Evolutionary conservation across 2,329 filamentous ascomycete genomes (phyloP).

Genomic region (Fusarium dlaminii): DNA sequence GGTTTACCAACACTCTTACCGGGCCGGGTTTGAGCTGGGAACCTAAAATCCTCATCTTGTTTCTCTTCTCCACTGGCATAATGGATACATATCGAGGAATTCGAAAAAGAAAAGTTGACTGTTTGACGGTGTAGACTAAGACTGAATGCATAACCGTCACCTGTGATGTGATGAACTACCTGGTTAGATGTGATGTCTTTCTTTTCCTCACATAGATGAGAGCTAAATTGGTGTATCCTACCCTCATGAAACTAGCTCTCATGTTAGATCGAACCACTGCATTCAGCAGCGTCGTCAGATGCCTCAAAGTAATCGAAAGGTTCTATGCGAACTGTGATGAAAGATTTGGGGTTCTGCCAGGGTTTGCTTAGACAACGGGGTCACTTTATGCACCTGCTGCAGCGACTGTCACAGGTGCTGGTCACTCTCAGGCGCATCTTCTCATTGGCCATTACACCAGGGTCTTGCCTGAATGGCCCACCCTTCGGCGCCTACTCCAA

Average conservation of each 20-base stretch:
- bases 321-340: constrained; percentile 31
- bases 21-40: constrained; percentile 35
- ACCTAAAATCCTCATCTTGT: constrained; percentile 10
- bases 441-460: constrained; percentile 19
- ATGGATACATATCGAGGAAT: not conserved
- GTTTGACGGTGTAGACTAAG: not conserved
- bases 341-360: constrained; percentile 12
- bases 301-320: constrained; percentile 39
- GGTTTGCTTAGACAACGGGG: constrained; percentile 23
- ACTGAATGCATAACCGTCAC: constrained; percentile 6
- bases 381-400: constrained; percentile 34
- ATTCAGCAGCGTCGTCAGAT: constrained; percentile 41
- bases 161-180: constrained; percentile 33
- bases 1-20: constrained; percentile 28
- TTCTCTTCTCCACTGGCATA: constrained; percentile 4
- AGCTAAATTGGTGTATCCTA: not conserved
- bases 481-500: constrained; percentile 28
- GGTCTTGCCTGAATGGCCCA: constrained; percentile 14
- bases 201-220: not conserved
- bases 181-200: constrained; percentile 24
- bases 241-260: constrained; percentile 23
- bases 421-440: constrained; percentile 2
- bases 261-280: constrained; percentile 37
- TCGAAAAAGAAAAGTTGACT: constrained; percentile 8
- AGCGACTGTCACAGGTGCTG: constrained; percentile 38